phyloP scores from a whole-genome alignment of 2,329 filamentous ascomycete genomes.

The Ophiosphaerella narmari region DNA sequence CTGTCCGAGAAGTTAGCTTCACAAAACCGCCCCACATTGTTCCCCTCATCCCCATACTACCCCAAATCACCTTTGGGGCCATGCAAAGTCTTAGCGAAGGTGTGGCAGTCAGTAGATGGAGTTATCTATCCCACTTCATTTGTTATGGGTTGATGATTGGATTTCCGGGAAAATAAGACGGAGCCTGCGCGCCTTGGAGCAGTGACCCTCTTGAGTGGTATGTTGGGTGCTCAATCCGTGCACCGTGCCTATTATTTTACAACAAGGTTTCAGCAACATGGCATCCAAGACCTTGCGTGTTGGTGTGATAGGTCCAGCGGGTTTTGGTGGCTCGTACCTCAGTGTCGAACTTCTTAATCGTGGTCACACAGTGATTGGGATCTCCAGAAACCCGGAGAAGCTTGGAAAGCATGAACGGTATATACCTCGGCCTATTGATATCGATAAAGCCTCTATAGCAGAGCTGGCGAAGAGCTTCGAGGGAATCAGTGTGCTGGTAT shows the following conservation, averaged over 20 bases:
- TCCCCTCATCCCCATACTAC: slow-evolving; percentile 30
- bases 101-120: not conserved
- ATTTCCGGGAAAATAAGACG: no score
- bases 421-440: slow-evolving; percentile 31
- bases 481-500: slow-evolving; percentile 39
- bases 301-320: slow-evolving; percentile 41
- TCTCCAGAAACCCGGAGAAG: slow-evolving; percentile 40
- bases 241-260: no score
- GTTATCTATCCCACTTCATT: no score
- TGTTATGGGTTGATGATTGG: no score
- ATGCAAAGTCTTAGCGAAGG: not conserved
- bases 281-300: slow-evolving; percentile 18
- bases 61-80: slow-evolving; percentile 11
- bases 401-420: slow-evolving; percentile 38
- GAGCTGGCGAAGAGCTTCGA: slow-evolving; percentile 33
- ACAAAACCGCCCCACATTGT: slow-evolving; percentile 33
- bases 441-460: slow-evolving; percentile 27
- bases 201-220: no score
- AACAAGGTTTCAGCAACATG: not conserved
- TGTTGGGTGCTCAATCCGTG: no score
- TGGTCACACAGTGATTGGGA: slow-evolving; percentile 40
- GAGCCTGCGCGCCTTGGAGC: no score
- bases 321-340: slow-evolving; percentile 43
- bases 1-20: no score
- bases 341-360: slow-evolving; percentile 40